Base-by-base conservation (phyloP, 2,329 filamentous ascomycete species). In the Paramyrothecium roridum region DNA sequence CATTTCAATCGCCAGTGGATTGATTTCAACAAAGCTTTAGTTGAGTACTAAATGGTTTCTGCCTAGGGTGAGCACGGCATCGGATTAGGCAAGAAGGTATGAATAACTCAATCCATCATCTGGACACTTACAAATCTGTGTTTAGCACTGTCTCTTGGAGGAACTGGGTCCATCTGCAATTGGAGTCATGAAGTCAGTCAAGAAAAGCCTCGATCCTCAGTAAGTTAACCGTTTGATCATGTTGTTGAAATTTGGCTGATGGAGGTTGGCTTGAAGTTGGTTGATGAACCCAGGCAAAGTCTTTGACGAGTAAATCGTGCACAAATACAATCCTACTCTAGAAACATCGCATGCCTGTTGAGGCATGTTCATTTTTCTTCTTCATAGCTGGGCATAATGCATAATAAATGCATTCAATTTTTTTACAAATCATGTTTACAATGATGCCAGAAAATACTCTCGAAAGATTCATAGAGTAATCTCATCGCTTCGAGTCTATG, bases 141-240 rank as follows among this genome's bases (percentile, higher is more conserved):
- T 19, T 2, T 46, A 71, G 67, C 57, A 77, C 23, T 85, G 78
- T 12, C 74, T 89, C 13, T 65, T 83, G 30, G 84, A 87, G 57
- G 87, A 90, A 64, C 75, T 90, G 12, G 85, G 86, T 0, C 62
- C 77, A 3, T 80, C 82, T 16, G 87, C 86, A 0, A 81, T 90
- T 61, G 80, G 80, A 40, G 79, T 88, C 8, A 89, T 89, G 87
- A 84, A 81, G 60, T 82, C 77, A 57, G 73, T 89, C 59, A 89
- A 89, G 50, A 54, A 93, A 93, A 74, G 87, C 87, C 76, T 93
- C 8, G 89, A 88, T 0, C 73, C 95, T 2, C 92, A 93, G 93
- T 20, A 80, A 87, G 59, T 81, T 89, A 22, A 90, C 90, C 2
- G 69, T 95, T 26, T 30, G 26, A 30, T 30, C 26, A n/a, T n/a